Evolutionary conservation across 306 rosid genomes (phyloP).

Genomic region (Cucurbita argyrosperma): DNA sequence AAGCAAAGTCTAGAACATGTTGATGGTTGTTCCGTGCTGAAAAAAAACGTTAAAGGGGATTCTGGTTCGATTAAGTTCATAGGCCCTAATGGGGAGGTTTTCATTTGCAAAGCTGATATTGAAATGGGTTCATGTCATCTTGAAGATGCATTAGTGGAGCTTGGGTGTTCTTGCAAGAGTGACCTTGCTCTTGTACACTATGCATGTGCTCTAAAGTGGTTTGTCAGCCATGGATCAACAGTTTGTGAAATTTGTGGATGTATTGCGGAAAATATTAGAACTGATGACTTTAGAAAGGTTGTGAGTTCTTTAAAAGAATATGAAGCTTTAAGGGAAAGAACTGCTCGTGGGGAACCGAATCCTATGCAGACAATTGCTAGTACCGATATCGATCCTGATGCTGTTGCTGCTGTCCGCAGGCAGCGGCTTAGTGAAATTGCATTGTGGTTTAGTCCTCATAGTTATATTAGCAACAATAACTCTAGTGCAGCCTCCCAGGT

Average conservation of each 20-base stretch:
- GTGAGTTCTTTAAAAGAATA: constrained; percentile 64
- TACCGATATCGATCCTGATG: constrained; percentile 74
- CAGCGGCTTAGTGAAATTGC: constrained; percentile 83
- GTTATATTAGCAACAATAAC: constrained; percentile 23
- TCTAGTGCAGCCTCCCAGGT: constrained; percentile 42
- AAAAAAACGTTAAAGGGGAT: constrained; percentile 26
- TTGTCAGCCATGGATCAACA: constrained; percentile 85
- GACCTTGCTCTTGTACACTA: constrained; percentile 91
- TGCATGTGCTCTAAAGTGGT: constrained; percentile 96
- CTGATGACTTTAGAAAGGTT: constrained; percentile 59
- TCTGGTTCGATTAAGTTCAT: constrained; percentile 51
- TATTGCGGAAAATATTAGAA: constrained; percentile 57
- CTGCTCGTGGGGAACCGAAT: constrained; percentile 56
- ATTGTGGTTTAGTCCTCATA: constrained; percentile 78
- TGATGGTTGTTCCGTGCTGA: constrained; percentile 8
- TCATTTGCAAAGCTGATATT: constrained; percentile 55
- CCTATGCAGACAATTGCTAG: constrained; percentile 25
- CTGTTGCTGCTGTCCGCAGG: constrained; percentile 86
- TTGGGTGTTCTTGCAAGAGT: constrained; percentile 90
- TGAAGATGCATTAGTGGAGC: constrained; percentile 56
- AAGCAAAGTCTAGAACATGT: constrained; percentile 9
- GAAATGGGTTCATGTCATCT: constrained; percentile 54
- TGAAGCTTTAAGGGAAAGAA: constrained; percentile 78
- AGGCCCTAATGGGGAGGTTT: constrained; percentile 88
- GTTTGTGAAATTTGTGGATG: constrained; percentile 85